These are phyloP conservation scores for Mycena venus DNA, from an alignment of 768 basidiomycete genomes.

Conservation along the genomic window DNA sequence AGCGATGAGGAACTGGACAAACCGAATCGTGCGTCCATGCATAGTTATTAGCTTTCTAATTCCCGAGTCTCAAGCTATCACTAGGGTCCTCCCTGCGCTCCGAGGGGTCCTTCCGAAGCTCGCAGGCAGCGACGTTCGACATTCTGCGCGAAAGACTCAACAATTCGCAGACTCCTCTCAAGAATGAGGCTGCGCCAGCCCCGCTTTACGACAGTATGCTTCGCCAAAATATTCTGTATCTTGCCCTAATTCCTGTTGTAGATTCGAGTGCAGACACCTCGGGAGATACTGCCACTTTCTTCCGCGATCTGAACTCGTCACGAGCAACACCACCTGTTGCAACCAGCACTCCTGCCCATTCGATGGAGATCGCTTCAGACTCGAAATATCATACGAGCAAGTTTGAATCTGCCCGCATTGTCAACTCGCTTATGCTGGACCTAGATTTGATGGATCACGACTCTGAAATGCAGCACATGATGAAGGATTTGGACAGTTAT, in stretches of 20 bases:
- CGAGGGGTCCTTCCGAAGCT: slow-evolving; percentile 54
- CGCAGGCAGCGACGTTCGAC: slow-evolving; percentile 62
- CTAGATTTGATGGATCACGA: slow-evolving; percentile 78
- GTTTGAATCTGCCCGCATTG: slow-evolving; percentile 28
- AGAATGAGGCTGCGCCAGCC: slow-evolving; percentile 50
- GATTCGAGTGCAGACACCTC: slow-evolving; percentile 44
- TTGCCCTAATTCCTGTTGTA: slow-evolving; percentile 12
- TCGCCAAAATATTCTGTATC: background rate
- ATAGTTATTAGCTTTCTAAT: background rate
- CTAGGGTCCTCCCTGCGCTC: slow-evolving; percentile 42
- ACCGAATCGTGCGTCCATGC: slow-evolving; percentile 58
- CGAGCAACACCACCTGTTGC: slow-evolving; percentile 61
- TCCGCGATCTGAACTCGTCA: slow-evolving; percentile 54
- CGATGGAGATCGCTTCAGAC: slow-evolving; percentile 65
- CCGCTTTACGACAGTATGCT: slow-evolving; percentile 52
- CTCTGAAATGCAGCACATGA: slow-evolving; percentile 78
- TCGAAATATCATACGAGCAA: slow-evolving; percentile 71
- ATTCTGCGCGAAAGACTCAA: slow-evolving; percentile 60
- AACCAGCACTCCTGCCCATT: slow-evolving; percentile 69
- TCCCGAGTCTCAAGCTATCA: slow-evolving; percentile 19
- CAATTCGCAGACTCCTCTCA: slow-evolving; percentile 51
- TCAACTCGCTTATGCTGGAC: slow-evolving; percentile 28
- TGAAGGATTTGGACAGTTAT: slow-evolving; percentile 68
- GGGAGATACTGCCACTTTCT: slow-evolving; percentile 53
- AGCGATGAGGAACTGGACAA: slow-evolving; percentile 79